Conservation (phyloP, 2,329 filamentous ascomycete genomes). For the Arthrobotrys conoides region DNA sequence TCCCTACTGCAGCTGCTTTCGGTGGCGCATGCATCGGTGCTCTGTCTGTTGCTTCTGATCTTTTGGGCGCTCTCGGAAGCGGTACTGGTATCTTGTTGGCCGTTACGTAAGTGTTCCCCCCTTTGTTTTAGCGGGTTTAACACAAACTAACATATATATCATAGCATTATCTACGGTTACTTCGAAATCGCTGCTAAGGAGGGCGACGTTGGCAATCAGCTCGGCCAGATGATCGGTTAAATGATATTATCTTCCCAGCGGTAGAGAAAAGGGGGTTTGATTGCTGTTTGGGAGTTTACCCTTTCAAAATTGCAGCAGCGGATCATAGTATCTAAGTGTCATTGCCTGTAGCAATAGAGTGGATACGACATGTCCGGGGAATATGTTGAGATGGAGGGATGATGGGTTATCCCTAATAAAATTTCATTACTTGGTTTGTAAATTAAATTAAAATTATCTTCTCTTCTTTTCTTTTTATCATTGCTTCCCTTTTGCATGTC, state of each 20-base stretch:
- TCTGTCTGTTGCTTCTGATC: constrained; percentile 93
- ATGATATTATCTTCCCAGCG: constrained; percentile 2
- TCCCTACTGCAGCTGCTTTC: constrained; percentile 96
- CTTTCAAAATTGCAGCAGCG: constrained; percentile 2
- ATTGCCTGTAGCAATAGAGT: constrained; percentile 2
- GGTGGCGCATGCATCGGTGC: constrained; percentile 99
- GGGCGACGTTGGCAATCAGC: constrained; percentile 84
- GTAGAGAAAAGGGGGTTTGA: neutral
- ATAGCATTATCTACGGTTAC: constrained; percentile 97
- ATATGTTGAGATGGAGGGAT: constrained; percentile 18
- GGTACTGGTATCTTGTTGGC: constrained; percentile 98
- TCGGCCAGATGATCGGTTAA: constrained; percentile 66
- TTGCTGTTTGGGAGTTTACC: constrained; percentile 19
- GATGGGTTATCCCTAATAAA: constrained; percentile 40
- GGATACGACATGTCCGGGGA: neutral
- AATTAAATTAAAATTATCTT: constrained; percentile 59
- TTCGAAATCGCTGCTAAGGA: constrained; percentile 99
- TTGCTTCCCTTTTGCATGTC: constrained; percentile 7
- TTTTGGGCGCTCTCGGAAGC: constrained; percentile 94
- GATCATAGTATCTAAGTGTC: neutral
- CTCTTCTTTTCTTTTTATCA: constrained; percentile 28
- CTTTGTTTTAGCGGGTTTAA: constrained; percentile 61
- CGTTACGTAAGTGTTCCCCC: constrained; percentile 83
- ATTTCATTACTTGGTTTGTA: constrained; percentile 56
- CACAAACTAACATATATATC: constrained; percentile 65